Evolutionary conservation across 306 rosid genomes (phyloP).

Genomic region (Castanea sativa): DNA sequence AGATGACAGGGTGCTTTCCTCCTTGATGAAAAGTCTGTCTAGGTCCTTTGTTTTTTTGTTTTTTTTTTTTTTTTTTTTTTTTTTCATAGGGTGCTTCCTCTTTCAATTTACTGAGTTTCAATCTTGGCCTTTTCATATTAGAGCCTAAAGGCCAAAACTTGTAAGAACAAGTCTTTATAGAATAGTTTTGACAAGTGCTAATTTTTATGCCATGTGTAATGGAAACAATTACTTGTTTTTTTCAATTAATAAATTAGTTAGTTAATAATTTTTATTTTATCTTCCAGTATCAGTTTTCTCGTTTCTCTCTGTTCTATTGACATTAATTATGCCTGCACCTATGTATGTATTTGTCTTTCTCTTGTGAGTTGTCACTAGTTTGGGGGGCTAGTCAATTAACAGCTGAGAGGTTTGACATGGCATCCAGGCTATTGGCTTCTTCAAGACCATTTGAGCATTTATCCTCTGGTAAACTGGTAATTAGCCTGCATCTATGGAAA

Average conservation of each 20-base stretch:
- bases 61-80: too few species aligned
- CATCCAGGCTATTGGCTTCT: too few species aligned
- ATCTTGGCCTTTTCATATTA: slow-evolving; percentile 55
- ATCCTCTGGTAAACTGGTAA: too few species aligned
- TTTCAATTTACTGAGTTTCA: slow-evolving; percentile 33
- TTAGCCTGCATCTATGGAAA: too few species aligned
- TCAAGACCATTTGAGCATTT: too few species aligned
- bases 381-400: too few species aligned
- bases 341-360: too few species aligned
- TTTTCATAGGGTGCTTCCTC: slow-evolving; percentile 21
- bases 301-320: too few species aligned
- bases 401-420: too few species aligned
- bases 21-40: slow-evolving; percentile 32
- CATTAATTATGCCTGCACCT: too few species aligned
- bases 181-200: slow-evolving; percentile 31
- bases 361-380: too few species aligned
- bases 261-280: neutral
- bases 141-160: slow-evolving; percentile 43
- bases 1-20: slow-evolving; percentile 81
- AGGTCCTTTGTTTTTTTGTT: neutral
- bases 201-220: slow-evolving; percentile 25
- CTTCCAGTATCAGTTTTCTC: too few species aligned
- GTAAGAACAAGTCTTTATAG: slow-evolving; percentile 20
- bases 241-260: neutral
- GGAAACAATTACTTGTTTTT: slow-evolving; percentile 1